phyloP scores from a whole-genome alignment of 345 rosid species.

The Theobroma cacao region DNA sequence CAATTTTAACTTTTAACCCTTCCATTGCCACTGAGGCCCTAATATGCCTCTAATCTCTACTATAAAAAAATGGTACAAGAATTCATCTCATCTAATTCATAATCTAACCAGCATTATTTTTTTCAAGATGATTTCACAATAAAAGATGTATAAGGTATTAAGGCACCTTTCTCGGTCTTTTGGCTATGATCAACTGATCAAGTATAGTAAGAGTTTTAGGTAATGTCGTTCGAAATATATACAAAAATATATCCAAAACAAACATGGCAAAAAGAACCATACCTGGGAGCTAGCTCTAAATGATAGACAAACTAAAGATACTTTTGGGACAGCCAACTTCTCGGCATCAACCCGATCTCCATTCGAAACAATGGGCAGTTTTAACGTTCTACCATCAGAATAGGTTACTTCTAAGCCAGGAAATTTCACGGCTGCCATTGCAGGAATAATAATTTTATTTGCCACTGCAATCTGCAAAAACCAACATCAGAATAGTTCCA shows the following conservation, averaged over 20 bases:
- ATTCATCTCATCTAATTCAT: too few relatives aligned
- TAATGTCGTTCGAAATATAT: neutral
- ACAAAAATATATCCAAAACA: neutral
- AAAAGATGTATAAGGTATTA: neutral
- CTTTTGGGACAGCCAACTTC: slow-evolving; percentile 40
- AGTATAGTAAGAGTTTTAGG: too few relatives aligned
- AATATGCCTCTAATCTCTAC: neutral
- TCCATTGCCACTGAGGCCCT: neutral
- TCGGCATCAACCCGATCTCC: slow-evolving; percentile 30
- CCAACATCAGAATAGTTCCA: neutral
- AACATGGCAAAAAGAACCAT: slow-evolving; percentile 3
- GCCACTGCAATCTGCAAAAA: slow-evolving; percentile 71
- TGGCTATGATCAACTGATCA: too few relatives aligned
- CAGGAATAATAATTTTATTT: slow-evolving; percentile 61
- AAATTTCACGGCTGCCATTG: slow-evolving; percentile 60
- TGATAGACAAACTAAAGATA: slow-evolving; percentile 67
- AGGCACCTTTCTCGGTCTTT: too few relatives aligned
- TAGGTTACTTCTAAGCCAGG: slow-evolving; percentile 53
- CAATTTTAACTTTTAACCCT: neutral
- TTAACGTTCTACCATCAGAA: slow-evolving; percentile 49
- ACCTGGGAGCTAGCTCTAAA: slow-evolving; percentile 92
- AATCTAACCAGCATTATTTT: neutral
- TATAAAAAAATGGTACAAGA: neutral
- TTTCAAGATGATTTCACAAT: neutral
- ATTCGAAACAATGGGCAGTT: slow-evolving; percentile 52